A percentile compares a stretch with the other conserved stretches of the same genome.
phyloP scores from a whole-genome alignment of 495 filamentous ascomycete genomes.

The Lophiotrema nucula region DNA sequence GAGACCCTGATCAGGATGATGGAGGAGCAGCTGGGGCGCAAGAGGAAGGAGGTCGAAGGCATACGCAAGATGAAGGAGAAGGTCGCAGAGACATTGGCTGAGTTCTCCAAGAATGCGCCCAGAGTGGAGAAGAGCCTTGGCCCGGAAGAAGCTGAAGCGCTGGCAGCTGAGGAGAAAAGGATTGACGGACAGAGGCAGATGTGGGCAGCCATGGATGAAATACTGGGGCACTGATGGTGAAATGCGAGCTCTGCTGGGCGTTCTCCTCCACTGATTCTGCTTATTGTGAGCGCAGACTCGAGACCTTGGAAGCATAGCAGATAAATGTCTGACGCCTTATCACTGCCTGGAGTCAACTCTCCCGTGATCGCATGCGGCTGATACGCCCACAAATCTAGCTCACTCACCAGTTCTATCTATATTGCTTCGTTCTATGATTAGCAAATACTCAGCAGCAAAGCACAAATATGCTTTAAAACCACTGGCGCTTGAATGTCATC shows the following conservation, averaged over 20 bases:
- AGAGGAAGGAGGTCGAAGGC: slow-evolving; percentile 72
- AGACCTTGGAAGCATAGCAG: no score
- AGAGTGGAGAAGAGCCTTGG: slow-evolving; percentile 11
- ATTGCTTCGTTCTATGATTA: no score
- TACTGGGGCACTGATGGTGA: slow-evolving; percentile 17
- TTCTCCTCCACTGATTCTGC: not conserved
- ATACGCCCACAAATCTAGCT: no score
- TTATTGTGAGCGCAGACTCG: no score
- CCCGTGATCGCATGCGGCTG: no score
- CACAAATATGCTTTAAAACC: no score
- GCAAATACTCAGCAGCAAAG: no score
- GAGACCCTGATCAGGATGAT: slow-evolving; percentile 88
- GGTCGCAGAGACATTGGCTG: slow-evolving; percentile 66
- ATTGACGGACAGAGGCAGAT: slow-evolving; percentile 29
- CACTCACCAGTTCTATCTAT: no score
- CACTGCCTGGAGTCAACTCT: no score
- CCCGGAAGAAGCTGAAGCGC: slow-evolving; percentile 34
- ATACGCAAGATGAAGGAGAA: slow-evolving; percentile 70
- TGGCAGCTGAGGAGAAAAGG: slow-evolving; percentile 27
- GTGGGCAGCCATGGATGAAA: slow-evolving; percentile 33
- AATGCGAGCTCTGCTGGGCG: not conserved
- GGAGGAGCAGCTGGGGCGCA: slow-evolving; percentile 78
- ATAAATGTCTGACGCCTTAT: no score
- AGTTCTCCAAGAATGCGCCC: slow-evolving; percentile 54
- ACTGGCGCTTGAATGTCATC: no score